phyloP scores from a whole-genome alignment of 2,329 filamentous ascomycete species.

The Hypoxylon sp. region DNA sequence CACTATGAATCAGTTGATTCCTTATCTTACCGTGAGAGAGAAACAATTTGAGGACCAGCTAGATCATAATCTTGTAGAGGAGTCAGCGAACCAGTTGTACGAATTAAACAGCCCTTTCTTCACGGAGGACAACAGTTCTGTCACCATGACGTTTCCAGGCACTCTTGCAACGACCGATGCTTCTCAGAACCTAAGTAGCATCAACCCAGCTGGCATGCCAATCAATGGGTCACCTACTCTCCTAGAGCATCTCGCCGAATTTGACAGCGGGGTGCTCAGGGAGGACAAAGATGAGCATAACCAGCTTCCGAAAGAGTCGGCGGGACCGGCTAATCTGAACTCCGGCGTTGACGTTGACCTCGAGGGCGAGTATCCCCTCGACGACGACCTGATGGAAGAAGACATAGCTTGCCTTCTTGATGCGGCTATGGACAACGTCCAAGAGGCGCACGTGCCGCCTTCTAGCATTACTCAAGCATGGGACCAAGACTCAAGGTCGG shows the following conservation, averaged over 20 bases:
- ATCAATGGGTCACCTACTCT: neutral
- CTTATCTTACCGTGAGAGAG: constrained; percentile 21
- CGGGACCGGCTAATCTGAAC: neutral
- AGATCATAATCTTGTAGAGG: neutral
- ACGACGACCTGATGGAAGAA: constrained; percentile 44
- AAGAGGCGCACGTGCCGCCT: constrained; percentile 47
- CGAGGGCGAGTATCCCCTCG: constrained; percentile 47
- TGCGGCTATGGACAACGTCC: constrained; percentile 2
- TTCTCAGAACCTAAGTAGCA: neutral
- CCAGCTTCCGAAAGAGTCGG: neutral
- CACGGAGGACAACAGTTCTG: neutral
- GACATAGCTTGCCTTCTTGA: constrained; percentile 46
- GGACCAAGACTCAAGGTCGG: constrained; percentile 53
- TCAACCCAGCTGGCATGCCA: neutral
- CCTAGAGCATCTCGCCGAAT: neutral
- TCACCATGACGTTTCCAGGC: neutral
- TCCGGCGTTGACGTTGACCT: neutral
- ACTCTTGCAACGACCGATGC: constrained; percentile 5
- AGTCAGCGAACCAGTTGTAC: neutral
- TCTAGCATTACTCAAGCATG: constrained; percentile 53
- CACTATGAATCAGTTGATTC: constrained; percentile 38
- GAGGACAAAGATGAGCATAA: neutral
- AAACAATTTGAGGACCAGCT: neutral
- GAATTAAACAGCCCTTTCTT: neutral
- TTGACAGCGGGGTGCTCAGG: neutral